These are phyloP conservation scores for Neopestalotiopsis rosae DNA, from an alignment of 2,329 filamentous ascomycete genomes.

Conservation along the genomic window DNA sequence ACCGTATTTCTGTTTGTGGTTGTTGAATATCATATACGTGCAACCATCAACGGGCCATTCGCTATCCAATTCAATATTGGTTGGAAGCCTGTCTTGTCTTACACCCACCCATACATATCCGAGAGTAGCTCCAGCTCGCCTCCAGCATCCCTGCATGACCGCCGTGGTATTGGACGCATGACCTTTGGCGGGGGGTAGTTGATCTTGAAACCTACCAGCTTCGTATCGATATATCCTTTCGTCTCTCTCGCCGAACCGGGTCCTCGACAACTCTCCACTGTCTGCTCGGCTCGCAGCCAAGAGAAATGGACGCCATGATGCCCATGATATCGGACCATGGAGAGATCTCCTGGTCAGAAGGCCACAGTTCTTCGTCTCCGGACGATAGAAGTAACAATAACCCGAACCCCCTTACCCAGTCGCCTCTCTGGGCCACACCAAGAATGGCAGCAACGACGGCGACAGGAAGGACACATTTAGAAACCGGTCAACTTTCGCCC, in stretches of 20 bases:
- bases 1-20: slow-evolving; percentile 1
- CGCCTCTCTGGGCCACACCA: slow-evolving; percentile 42
- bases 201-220: slow-evolving; percentile 25
- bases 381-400: slow-evolving; percentile 42
- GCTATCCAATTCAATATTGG: slow-evolving; percentile 24
- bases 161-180: slow-evolving; percentile 28
- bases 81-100: slow-evolving; percentile 7
- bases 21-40: background rate
- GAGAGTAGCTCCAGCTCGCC: slow-evolving; percentile 28
- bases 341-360: slow-evolving; percentile 52
- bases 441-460: background rate
- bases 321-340: slow-evolving; percentile 47
- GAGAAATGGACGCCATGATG: slow-evolving; percentile 53
- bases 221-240: background rate
- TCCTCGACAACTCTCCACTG: background rate
- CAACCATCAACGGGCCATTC: slow-evolving; percentile 30
- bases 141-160: slow-evolving; percentile 28
- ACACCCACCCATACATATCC: slow-evolving; percentile 19
- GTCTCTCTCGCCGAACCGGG: background rate
- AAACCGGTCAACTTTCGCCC: slow-evolving; percentile 57
- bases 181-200: slow-evolving; percentile 27
- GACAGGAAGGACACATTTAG: slow-evolving; percentile 37
- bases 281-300: slow-evolving; percentile 41
- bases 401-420: slow-evolving; percentile 39
- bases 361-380: slow-evolving; percentile 47